These are phyloP conservation scores for Themeda triandra DNA, from an alignment of 176 grass and related monocot species.

Conservation along the genomic window DNA sequence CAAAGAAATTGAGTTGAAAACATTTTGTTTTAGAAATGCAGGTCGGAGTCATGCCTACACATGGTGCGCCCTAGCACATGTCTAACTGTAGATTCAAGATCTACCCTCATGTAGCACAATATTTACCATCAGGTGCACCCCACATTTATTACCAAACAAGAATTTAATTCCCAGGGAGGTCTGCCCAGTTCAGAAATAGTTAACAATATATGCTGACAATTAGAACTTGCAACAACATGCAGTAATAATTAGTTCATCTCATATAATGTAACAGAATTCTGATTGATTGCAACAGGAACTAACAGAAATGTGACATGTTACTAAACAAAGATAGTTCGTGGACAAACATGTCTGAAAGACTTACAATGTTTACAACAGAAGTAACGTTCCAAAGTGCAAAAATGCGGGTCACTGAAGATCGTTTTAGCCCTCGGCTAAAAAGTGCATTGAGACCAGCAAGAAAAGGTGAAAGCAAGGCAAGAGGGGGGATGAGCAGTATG, in stretches of 20 bases:
- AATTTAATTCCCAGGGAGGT: background rate
- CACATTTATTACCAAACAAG: background rate
- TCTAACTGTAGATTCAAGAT: background rate
- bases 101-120: background rate
- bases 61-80: background rate
- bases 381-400: slow-evolving; percentile 94
- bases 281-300: background rate
- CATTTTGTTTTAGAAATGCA: background rate
- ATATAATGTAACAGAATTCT: background rate
- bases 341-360: slow-evolving; percentile 15
- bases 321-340: background rate
- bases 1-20: background rate
- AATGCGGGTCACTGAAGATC: slow-evolving; percentile 89
- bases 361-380: slow-evolving; percentile 91
- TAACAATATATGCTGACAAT: background rate
- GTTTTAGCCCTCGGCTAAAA: slow-evolving; percentile 91
- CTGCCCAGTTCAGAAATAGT: background rate
- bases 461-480: slow-evolving; percentile 91
- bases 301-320: background rate
- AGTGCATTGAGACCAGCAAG: slow-evolving; percentile 93
- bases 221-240: background rate
- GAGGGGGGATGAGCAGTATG: slow-evolving; percentile 81
- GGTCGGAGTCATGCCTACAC: background rate
- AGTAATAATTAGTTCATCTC: background rate
- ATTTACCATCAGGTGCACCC: background rate